Conservation (phyloP, 306 rosid species). For the Cucurbita argyrosperma region DNA sequence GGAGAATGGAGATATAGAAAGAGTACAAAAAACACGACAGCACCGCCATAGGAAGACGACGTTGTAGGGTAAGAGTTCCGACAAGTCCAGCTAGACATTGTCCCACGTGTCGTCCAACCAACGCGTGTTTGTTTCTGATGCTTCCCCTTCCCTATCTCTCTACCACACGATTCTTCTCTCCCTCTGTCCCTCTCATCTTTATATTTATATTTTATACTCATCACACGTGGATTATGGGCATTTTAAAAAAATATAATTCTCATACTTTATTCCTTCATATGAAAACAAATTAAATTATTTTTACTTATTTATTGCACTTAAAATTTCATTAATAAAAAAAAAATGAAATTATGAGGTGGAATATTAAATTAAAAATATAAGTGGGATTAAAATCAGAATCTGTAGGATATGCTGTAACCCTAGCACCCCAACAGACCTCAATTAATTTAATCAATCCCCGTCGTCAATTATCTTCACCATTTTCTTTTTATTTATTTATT, state of each 20-base stretch:
- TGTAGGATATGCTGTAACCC: constrained; percentile 2
- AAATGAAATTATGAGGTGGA: background rate
- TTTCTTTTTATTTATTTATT: background rate
- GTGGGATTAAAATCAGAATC: constrained; percentile 1
- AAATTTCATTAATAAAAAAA: background rate
- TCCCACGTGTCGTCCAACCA: constrained; percentile 37
- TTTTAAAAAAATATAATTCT: background rate
- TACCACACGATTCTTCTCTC: constrained; percentile 19
- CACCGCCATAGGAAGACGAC: constrained; percentile 17
- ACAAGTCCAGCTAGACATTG: constrained; percentile 27
- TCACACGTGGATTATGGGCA: background rate
- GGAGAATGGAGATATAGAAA: background rate
- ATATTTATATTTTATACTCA: background rate
- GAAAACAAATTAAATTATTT: too few relatives aligned
- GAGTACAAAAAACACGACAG: background rate
- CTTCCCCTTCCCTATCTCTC: constrained; percentile 9
- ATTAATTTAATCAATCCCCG: background rate
- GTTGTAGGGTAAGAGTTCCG: constrained; percentile 29
- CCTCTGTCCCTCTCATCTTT: background rate
- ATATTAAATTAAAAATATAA: background rate
- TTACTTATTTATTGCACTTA: too few relatives aligned
- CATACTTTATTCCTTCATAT: too few relatives aligned
- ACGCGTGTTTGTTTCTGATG: constrained; percentile 12
- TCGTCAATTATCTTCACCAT: background rate
- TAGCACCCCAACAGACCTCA: background rate